Evolutionary conservation across 345 rosid genomes (phyloP).

Genomic region (Microcos paniculata): DNA sequence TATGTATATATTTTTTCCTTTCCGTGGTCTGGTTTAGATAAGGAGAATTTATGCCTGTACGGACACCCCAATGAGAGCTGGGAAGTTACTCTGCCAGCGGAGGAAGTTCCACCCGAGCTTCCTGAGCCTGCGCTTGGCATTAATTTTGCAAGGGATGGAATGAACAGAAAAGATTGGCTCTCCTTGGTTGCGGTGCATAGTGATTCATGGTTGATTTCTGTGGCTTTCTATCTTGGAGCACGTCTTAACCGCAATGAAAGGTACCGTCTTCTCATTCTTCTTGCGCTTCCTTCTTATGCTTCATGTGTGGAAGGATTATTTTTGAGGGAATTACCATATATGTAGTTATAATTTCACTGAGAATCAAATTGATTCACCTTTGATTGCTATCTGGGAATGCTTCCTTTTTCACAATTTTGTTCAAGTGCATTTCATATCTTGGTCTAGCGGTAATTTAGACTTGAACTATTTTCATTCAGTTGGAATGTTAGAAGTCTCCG

Average conservation of each 20-base stretch:
- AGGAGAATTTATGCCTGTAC: slow-evolving; percentile 93
- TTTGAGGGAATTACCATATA: no score
- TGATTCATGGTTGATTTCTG: slow-evolving; percentile 98
- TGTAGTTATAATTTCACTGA: neutral
- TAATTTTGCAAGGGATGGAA: slow-evolving; percentile 95
- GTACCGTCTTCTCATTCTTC: slow-evolving; percentile 31
- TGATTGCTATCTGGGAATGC: neutral
- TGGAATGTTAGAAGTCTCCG: neutral
- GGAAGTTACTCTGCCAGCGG: slow-evolving; percentile 95
- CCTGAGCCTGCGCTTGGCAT: slow-evolving; percentile 99
- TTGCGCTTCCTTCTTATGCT: neutral
- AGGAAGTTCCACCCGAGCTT: slow-evolving; percentile 95
- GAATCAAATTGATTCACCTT: neutral
- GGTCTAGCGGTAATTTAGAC: neutral
- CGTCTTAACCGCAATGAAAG: slow-evolving; percentile 89
- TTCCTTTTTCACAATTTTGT: neutral
- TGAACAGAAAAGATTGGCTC: slow-evolving; percentile 94
- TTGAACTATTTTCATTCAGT: neutral
- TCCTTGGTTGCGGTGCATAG: slow-evolving; percentile 93
- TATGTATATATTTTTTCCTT: neutral
- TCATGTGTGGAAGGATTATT: neutral
- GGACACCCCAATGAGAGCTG: slow-evolving; percentile 91
- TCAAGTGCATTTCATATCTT: neutral
- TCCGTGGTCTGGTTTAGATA: slow-evolving; percentile 43
- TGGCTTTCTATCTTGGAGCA: slow-evolving; percentile 93